Evolutionary conservation across 495 filamentous ascomycete genomes (phyloP), one percentile per base, ranked within the genome.

Genomic region (Endocarpon pusillum): DNA sequence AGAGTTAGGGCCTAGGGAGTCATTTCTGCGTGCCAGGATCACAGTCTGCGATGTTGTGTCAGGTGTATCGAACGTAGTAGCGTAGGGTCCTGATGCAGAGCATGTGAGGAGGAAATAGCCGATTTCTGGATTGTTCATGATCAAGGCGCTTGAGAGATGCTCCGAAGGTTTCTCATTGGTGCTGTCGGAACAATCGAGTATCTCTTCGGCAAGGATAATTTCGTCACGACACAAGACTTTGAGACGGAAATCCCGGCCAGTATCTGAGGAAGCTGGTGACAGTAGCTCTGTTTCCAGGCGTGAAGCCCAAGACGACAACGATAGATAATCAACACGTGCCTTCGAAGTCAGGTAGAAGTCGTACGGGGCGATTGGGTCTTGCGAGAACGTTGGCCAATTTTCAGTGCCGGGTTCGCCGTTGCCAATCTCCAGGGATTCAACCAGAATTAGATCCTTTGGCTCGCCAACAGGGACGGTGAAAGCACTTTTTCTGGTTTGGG

Each of bases 101-200:
- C 68, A 63, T 0, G 84, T 84, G 23, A 92, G 59, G 23, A 94
- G 57, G 25, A 91, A 64, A 43, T 85, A 79, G 34, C 82, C 84
- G 28, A 91, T 56, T 42, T 84, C 75, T 9, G 73, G 71, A 42
- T 85, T 77, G 21, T 65, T 62, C 37, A 86, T 68, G 14, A 73
- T 62, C n/a, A 77, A 54, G 41, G 71, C 70, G 10, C 76, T 65
- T 11, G 67, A 62, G 19, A 78, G 56, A 27, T 64, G 61, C 4
- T 46, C 50, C 24, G 47, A 48, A 32, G 51, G 52, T 19, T 51
- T 40, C 29, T 56, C 45, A n/a, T 47, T 44, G 16, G 45, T 32
- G 11, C 38, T 36, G 18, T 59, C 47, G 30, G 59, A 59, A 0
- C 63, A 65, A 42, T 72, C 62, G 23, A 79, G 57, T 25, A 69